Conservation (phyloP, 2,329 filamentous ascomycete genomes). For the Pseudogymnoascus sp. region DNA sequence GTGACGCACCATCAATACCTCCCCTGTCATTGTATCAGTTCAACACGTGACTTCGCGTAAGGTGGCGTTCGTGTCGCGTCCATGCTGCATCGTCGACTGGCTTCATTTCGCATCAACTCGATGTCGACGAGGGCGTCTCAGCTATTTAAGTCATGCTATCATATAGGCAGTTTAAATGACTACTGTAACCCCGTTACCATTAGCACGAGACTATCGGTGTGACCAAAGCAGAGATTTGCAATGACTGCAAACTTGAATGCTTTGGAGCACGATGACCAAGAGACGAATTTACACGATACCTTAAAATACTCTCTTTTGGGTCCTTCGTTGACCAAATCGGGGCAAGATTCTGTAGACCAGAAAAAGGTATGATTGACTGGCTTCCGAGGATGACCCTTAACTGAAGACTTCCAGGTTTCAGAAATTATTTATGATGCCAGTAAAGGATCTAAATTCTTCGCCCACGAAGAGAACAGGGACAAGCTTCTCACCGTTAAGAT, state of each 20-base stretch:
- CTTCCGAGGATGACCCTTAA: neutral
- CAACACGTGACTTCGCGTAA: neutral
- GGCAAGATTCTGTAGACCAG: conserved; percentile 90
- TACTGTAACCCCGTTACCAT: neutral
- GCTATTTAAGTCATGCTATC: neutral
- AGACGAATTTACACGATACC: conserved; percentile 42
- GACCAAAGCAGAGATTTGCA: conserved; percentile 2
- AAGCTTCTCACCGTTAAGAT: conserved; percentile 80
- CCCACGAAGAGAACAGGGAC: conserved; percentile 78
- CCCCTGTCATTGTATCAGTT: too few species aligned
- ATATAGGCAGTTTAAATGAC: neutral
- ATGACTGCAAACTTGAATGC: neutral
- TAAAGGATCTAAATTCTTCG: conserved; percentile 94
- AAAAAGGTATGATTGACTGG: conserved; percentile 48
- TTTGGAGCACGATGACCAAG: conserved; percentile 5
- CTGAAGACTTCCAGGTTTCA: conserved; percentile 53
- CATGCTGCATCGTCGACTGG: neutral
- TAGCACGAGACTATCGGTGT: neutral
- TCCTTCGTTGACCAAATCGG: conserved; percentile 86
- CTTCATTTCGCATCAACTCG: neutral
- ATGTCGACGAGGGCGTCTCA: neutral
- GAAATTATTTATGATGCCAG: conserved; percentile 96
- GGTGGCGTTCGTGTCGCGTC: neutral
- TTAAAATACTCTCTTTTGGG: conserved; percentile 87
- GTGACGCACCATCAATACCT: neutral